Conservation (phyloP, 495 filamentous ascomycete species). For the Hyaloscypha bicolor region DNA sequence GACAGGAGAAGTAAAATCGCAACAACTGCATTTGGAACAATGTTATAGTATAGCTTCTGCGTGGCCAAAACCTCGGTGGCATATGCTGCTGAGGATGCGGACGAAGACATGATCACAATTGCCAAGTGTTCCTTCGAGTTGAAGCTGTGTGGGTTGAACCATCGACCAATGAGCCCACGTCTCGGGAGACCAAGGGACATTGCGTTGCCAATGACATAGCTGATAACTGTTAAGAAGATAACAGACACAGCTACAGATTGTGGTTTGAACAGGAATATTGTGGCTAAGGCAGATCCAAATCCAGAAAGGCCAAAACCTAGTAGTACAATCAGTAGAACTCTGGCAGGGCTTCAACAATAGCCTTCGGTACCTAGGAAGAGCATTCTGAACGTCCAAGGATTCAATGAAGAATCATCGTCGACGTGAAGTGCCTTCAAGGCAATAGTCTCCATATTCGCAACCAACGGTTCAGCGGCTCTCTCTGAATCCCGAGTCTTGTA, state of each 20-base stretch:
- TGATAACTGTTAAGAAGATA: slow-evolving; percentile 46
- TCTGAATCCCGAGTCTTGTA: slow-evolving; percentile 8
- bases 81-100: slow-evolving; percentile 40
- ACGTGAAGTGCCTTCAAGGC: slow-evolving; percentile 16
- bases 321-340: neutral
- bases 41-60: slow-evolving; percentile 49
- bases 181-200: slow-evolving; percentile 41
- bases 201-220: slow-evolving; percentile 38
- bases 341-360: neutral
- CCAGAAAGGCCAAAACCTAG: slow-evolving; percentile 18
- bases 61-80: slow-evolving; percentile 43
- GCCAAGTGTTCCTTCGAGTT: slow-evolving; percentile 79
- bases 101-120: slow-evolving; percentile 71
- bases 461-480: neutral
- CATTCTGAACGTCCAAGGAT: slow-evolving; percentile 27
- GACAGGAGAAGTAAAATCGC: slow-evolving; percentile 47
- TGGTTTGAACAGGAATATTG: slow-evolving; percentile 51
- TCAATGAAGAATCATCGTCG: slow-evolving; percentile 22
- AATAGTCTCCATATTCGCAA: slow-evolving; percentile 19
- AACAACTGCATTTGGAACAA: slow-evolving; percentile 36
- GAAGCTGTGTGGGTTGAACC: slow-evolving; percentile 61
- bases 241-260: slow-evolving; percentile 45
- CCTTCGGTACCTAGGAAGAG: slow-evolving; percentile 22
- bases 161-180: slow-evolving; percentile 35
- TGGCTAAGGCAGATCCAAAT: slow-evolving; percentile 16